Percentiles rank a stretch among this genome's conserved stretches.
These are phyloP conservation scores for Prillingera fragicola DNA, from an alignment of 1,284 basidiomycete species.

Conservation along the genomic window DNA sequence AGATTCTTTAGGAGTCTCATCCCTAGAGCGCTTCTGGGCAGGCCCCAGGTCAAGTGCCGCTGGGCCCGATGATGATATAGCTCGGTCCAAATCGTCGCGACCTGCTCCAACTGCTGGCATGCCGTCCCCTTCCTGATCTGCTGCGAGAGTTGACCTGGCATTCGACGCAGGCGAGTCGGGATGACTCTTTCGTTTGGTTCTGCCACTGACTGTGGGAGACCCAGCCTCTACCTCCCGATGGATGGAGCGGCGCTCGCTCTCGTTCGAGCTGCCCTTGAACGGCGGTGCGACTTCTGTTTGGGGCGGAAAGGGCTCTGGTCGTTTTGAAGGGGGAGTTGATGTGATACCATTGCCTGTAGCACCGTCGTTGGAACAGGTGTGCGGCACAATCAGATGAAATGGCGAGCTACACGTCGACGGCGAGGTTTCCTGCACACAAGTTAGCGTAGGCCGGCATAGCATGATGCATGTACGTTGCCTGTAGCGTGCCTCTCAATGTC, in stretches of 20 bases:
- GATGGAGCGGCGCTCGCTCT: too few relatives aligned
- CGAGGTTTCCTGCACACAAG: constrained; percentile 4
- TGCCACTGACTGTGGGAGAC: too few relatives aligned
- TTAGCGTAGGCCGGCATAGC: not conserved
- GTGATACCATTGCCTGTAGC: not conserved
- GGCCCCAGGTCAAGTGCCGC: not conserved
- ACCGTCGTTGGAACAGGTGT: constrained; percentile 23
- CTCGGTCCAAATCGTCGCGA: too few relatives aligned
- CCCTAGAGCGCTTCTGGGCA: not conserved
- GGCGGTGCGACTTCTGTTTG: not conserved
- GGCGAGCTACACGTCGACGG: constrained; percentile 31
- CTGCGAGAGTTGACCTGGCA: not conserved
- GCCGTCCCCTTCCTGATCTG: not conserved
- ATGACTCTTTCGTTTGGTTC: not conserved
- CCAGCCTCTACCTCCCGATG: too few relatives aligned
- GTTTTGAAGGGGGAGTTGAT: constrained; percentile 22
- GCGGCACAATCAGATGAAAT: constrained; percentile 39
- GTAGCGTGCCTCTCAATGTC: constrained; percentile 39
- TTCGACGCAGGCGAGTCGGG: not conserved
- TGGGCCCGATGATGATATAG: too few relatives aligned
- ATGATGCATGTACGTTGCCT: too few relatives aligned
- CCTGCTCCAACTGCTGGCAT: too few relatives aligned
- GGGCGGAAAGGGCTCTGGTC: constrained; percentile 31
- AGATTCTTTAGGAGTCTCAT: too few relatives aligned
- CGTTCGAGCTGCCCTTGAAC: not conserved